Percentiles rank a stretch among this genome's conserved stretches.
These are phyloP conservation scores for Beauveria varroae DNA, from an alignment of 2,329 filamentous ascomycete species.

Conservation along the genomic window DNA sequence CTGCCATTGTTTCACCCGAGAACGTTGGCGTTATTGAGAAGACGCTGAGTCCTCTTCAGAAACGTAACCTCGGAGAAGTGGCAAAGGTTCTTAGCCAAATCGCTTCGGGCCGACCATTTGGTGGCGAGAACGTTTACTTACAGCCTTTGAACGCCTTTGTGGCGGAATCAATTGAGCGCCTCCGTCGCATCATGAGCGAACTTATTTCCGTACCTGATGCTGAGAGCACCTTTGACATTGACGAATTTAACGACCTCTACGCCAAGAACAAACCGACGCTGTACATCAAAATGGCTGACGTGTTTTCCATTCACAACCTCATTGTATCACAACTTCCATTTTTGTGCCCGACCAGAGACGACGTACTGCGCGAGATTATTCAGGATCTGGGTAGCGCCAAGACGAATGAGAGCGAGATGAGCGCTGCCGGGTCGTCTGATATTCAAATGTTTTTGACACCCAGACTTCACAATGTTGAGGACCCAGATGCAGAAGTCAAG, in stretches of 20 bases:
- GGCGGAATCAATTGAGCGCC: slow-evolving; percentile 71
- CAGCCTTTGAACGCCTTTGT: slow-evolving; percentile 93
- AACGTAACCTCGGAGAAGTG: slow-evolving; percentile 84
- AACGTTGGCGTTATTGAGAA: slow-evolving; percentile 90
- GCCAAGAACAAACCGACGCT: slow-evolving; percentile 92
- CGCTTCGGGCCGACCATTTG: slow-evolving; percentile 81
- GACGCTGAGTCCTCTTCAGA: slow-evolving; percentile 81
- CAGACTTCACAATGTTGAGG: slow-evolving; percentile 82
- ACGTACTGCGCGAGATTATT: slow-evolving; percentile 83
- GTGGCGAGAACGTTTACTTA: slow-evolving; percentile 89
- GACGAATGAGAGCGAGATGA: slow-evolving; percentile 90
- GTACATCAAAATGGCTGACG: slow-evolving; percentile 98
- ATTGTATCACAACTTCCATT: slow-evolving; percentile 69
- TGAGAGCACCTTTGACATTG: slow-evolving; percentile 92
- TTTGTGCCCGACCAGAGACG: slow-evolving; percentile 75
- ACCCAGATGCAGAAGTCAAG: slow-evolving; percentile 88
- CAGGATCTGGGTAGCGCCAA: slow-evolving; percentile 93
- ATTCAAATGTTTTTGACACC: slow-evolving; percentile 87
- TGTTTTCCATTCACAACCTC: slow-evolving; percentile 91
- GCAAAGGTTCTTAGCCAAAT: slow-evolving; percentile 88
- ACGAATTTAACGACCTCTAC: slow-evolving; percentile 97
- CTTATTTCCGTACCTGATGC: slow-evolving; percentile 79
- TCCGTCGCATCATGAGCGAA: slow-evolving; percentile 66
- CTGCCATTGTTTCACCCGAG: slow-evolving; percentile 81
- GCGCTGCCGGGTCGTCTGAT: slow-evolving; percentile 76